phyloP scores from a whole-genome alignment of 805 yeast genomes.

The Aciculoconidium aculeatum region DNA sequence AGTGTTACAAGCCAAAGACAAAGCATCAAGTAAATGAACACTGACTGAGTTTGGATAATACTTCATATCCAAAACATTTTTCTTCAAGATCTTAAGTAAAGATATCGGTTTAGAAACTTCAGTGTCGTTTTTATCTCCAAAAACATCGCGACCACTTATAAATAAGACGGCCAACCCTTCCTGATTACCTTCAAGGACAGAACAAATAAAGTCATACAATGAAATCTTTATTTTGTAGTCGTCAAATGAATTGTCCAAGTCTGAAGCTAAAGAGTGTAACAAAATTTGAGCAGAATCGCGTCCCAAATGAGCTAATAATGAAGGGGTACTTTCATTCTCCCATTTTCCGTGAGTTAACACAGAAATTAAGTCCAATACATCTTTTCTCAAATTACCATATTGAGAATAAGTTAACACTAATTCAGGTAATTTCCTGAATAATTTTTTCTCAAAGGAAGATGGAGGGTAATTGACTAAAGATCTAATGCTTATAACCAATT shows the following conservation, averaged over 20 bases:
- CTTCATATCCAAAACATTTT: constrained; percentile 46
- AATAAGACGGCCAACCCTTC: constrained; percentile 72
- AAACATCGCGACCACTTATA: constrained; percentile 54
- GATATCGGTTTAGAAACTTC: constrained; percentile 27
- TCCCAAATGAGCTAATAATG: constrained; percentile 77
- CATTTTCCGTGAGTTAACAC: constrained; percentile 51
- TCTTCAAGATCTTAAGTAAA: constrained; percentile 50
- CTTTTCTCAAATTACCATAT: constrained; percentile 41
- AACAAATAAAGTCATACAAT: constrained; percentile 58
- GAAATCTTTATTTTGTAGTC: constrained; percentile 47
- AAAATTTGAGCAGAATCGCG: constrained; percentile 54
- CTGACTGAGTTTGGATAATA: constrained; percentile 58
- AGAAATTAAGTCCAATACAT: constrained; percentile 51
- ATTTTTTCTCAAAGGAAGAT: constrained; percentile 57
- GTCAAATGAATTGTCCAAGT: constrained; percentile 53
- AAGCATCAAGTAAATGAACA: constrained; percentile 63
- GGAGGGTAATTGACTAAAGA: constrained; percentile 43
- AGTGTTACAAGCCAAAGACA: constrained; percentile 68
- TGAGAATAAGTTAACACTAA: constrained; percentile 55
- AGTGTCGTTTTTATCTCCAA: constrained; percentile 20
- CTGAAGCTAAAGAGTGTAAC: constrained; percentile 52
- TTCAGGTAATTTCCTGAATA: constrained; percentile 51
- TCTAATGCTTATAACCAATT: constrained; percentile 52
- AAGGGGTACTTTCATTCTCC: constrained; percentile 58
- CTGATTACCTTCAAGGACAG: constrained; percentile 58